These are phyloP conservation scores for Grosmannia huntii DNA, from an alignment of 2,329 filamentous ascomycete species.

Conservation along the genomic window DNA sequence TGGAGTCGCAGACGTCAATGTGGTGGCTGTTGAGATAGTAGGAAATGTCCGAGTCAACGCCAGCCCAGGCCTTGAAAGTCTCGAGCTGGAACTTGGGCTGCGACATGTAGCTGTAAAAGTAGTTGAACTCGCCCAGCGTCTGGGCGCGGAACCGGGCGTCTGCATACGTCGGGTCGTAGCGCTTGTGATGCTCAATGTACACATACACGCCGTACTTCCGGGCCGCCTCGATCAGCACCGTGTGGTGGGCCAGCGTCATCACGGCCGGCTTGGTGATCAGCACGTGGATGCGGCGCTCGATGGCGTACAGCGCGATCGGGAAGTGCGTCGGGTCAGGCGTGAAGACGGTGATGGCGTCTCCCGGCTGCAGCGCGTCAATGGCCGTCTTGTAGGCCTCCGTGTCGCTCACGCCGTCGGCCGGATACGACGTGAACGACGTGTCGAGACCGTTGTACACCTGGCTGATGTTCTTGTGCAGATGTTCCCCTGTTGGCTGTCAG, in stretches of 20 bases:
- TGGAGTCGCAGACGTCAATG: conserved; percentile 82
- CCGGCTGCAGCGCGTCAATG: conserved; percentile 69
- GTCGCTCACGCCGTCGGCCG: conserved; percentile 58
- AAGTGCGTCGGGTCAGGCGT: conserved; percentile 89
- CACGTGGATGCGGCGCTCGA: conserved; percentile 77
- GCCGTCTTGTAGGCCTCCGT: conserved; percentile 77
- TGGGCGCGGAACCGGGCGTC: conserved; percentile 70
- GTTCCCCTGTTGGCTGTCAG: conserved; percentile 29
- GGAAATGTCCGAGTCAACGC: conserved; percentile 81
- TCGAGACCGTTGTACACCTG: conserved; percentile 82
- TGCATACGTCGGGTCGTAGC: conserved; percentile 84
- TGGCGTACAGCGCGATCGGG: conserved; percentile 83
- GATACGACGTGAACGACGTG: conserved; percentile 74
- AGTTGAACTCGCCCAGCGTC: conserved; percentile 86
- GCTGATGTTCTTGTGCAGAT: conserved; percentile 77
- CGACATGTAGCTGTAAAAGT: conserved; percentile 96
- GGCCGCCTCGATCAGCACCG: conserved; percentile 59
- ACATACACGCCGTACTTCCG: conserved; percentile 71
- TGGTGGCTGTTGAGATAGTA: conserved; percentile 97
- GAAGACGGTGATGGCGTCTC: conserved; percentile 91
- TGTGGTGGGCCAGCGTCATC: conserved; percentile 70
- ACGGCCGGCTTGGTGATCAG: conserved; percentile 91
- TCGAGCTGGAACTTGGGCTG: conserved; percentile 85
- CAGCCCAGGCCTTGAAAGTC: conserved; percentile 92
- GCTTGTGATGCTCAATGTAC: conserved; percentile 94